Base-by-base conservation (phyloP, 2,329 filamentous ascomycete genomes). In the Aspergillus sergii region DNA sequence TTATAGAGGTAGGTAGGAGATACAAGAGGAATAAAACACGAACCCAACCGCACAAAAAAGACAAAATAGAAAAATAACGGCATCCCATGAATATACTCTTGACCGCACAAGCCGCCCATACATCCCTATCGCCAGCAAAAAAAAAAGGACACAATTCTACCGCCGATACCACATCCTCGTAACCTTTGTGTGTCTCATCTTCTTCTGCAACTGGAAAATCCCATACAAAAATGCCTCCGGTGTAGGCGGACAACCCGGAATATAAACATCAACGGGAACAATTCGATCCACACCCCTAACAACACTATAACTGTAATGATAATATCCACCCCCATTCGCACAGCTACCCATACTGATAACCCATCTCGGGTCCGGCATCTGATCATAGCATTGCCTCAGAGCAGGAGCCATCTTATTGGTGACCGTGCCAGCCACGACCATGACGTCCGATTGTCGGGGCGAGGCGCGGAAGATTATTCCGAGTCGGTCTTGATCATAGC, bases 341-440 rank as follows among this genome's bases (percentile, higher is more conserved):
- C 91, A 94, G 74, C 89, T 91, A 23, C 91, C 91, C 92, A 94
- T 94, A 72, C 89, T 91, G 73, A 91, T 86, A 59, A 94, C 92
- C 93, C 93, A 96, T 72, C 92, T 87, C 36, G 93, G 93, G 54
- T 97, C 93, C 53, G 93, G 93, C 93, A 97, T 97, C 83, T 96
- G 93, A 79, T 97, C 93, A 82, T 97, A 97, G 65, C 95, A 90
- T 81, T 95, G 92, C 78, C 93, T 86, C 74, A 97, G 83, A 36
- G 93, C 93, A 1, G 93, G 92, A 0, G 92, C 93, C 93, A 97
- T 97, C 84, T 97, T 97, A 85, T 97, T 97, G 71, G 92, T 95
- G 65, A 97, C 86, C 32, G 93, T 97, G 64, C 93, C 93, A 30
- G 93, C 93, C 28, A 96, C 93, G 73, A 96, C 94, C 92, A 96